A percentile compares a stretch with the other conserved stretches of the same genome.
Conservation (phyloP, 1,284 basidiomycete species). For the Sphagnurus paluster region DNA sequence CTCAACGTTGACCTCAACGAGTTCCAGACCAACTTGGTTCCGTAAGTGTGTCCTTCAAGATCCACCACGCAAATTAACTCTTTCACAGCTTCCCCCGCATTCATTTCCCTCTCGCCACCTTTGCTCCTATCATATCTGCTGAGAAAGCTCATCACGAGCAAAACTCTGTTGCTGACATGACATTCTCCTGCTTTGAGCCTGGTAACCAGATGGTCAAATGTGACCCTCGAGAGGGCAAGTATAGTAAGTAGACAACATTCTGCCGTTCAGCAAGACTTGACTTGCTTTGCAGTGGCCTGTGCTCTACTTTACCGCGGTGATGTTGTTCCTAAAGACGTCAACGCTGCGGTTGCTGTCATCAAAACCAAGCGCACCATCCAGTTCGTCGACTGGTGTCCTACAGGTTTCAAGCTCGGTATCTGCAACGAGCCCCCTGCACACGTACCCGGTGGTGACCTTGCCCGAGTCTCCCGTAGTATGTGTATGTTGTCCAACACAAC, state of each 20-base stretch:
- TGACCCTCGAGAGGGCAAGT: conserved; percentile 95
- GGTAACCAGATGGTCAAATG: conserved; percentile 99
- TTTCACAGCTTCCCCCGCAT: conserved; percentile 86
- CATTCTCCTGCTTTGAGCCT: conserved; percentile 96
- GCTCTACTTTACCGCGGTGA: conserved; percentile 92
- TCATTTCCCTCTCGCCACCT: conserved; percentile 97
- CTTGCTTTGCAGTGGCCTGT: conserved; percentile 67
- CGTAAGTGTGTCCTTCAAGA: conserved; percentile 54
- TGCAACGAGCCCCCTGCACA: conserved; percentile 96
- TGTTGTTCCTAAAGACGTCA: conserved; percentile 96
- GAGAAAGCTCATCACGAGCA: conserved; percentile 93
- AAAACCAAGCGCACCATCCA: conserved; percentile 98
- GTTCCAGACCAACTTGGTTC: conserved; percentile 98
- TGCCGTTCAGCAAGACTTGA: conserved; percentile 4
- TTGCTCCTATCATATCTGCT: conserved; percentile 90
- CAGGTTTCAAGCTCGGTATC: conserved; percentile 96
- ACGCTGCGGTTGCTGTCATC: conserved; percentile 90
- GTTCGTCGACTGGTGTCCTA: conserved; percentile 98
- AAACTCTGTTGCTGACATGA: conserved; percentile 98
- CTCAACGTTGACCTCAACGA: conserved; percentile 98
- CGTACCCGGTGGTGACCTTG: conserved; percentile 93
- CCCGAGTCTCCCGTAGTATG: conserved; percentile 90
- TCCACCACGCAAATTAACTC: conserved; percentile 5
- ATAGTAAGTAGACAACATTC: conserved; percentile 61
- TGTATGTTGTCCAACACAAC: conserved; percentile 98